These are phyloP conservation scores for Aspergillus sojae DNA, from an alignment of 2,329 filamentous ascomycete genomes.

Conservation along the genomic window DNA sequence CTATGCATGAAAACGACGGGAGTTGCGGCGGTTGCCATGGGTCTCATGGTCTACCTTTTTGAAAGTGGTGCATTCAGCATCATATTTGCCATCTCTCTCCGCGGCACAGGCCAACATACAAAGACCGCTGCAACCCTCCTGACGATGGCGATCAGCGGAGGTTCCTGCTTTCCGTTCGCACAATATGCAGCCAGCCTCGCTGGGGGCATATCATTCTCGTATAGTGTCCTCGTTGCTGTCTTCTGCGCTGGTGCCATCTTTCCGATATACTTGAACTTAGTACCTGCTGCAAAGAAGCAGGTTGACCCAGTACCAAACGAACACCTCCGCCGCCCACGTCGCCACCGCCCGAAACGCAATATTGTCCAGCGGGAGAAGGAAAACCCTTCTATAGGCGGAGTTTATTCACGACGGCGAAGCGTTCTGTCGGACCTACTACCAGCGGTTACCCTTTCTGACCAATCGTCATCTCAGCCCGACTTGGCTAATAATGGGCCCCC, in stretches of 20 bases:
- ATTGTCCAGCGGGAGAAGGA: slow-evolving; percentile 30
- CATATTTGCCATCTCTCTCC: slow-evolving; percentile 60
- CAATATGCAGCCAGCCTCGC: slow-evolving; percentile 49
- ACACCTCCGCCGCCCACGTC: slow-evolving; percentile 33
- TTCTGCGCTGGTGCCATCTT: slow-evolving; percentile 56
- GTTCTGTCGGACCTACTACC: slow-evolving; percentile 27
- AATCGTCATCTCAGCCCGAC: not conserved
- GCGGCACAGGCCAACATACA: slow-evolving; percentile 60
- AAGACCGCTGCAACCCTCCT: slow-evolving; percentile 59
- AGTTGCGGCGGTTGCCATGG: slow-evolving; percentile 48
- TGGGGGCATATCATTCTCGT: slow-evolving; percentile 50
- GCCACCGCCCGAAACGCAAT: slow-evolving; percentile 18
- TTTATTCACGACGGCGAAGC: slow-evolving; percentile 34
- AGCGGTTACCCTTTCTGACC: slow-evolving; percentile 14
- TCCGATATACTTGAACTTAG: slow-evolving; percentile 56
- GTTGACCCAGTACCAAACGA: slow-evolving; percentile 53
- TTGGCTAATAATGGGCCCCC: not conserved
- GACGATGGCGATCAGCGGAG: slow-evolving; percentile 57
- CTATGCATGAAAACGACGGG: slow-evolving; percentile 55
- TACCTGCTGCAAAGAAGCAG: slow-evolving; percentile 51
- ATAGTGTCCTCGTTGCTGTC: slow-evolving; percentile 56
- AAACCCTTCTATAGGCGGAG: slow-evolving; percentile 32
- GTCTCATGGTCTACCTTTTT: slow-evolving; percentile 60
- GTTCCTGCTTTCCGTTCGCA: slow-evolving; percentile 59
- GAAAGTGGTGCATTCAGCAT: slow-evolving; percentile 63